Base-by-base conservation (phyloP, 1,284 basidiomycete genomes). In the Cryptococcus jaspeensis region DNA sequence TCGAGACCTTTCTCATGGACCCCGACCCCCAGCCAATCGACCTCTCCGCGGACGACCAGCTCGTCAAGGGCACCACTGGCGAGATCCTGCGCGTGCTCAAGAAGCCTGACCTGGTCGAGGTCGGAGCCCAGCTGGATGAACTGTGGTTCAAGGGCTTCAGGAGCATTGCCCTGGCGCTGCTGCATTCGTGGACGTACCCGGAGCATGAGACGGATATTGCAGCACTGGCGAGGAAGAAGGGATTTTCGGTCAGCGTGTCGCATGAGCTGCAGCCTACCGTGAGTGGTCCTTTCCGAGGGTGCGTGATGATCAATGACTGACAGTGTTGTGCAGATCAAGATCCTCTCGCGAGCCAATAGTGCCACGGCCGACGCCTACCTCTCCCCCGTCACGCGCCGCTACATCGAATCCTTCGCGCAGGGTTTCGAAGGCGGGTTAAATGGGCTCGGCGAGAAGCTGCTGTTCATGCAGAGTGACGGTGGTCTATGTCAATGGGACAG, bases 81-180 rank as follows among this genome's bases (percentile, higher is more conserved):
- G 94, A 99, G 73, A 89, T 90, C 0, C 91, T 99, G 1, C 81
- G 88, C 43, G 87, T 98, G 43, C 78, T 97, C 59, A 85, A 86
- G 71, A 82, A 81, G 63, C 91, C 65, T 7, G 67, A 72, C 52
- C 40, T 49, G 5, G 47, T 50, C 5, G 50, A 56, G n/a, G 68
- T 74, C 37, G 50, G 52, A 23, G 28, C 59, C 23, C 61, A 72
- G 53, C 65, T 74, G 3, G 61, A 71, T 35, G 52, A 50, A 6
- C 61, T 74, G 16, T 65, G 55, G 59, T 59, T 55, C 39, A 64
- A 73, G 53, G 72, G 70, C 5, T 65, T 65, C 55, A 60, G 61
- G 35, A 58, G 54, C 18, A 52, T 74, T 28, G 70, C 69, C 13
- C 61, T 74, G 11, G 67, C 67, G 5, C 65, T 74, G 35, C 61